Evolutionary conservation across 805 yeast species (phyloP), one percentile per base, ranked within the genome.

Genomic region (Candida multigemmis): DNA sequence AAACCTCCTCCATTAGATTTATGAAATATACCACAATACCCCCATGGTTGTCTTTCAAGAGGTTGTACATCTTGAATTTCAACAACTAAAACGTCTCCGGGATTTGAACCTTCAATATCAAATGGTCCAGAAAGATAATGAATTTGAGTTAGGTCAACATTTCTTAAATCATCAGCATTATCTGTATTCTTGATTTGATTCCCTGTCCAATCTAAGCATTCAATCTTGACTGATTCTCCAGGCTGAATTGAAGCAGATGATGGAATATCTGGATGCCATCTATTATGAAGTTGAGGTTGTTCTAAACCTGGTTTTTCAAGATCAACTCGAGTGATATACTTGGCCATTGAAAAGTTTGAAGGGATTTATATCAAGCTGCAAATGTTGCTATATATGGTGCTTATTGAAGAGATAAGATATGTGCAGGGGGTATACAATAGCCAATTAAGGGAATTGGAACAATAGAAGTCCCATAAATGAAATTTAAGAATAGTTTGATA

Each of bases 231-330:
- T 4, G 64, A 47, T 33, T 60, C 64, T n/a, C 61, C 60, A 13
- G 51, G 70, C 27, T 49, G 38, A 22, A 67, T 56, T 7, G 52
- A 50, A 21, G 43, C 57, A 18, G 57, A 43, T 29, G 47, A 42
- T 23, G 74, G 74, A 18, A 67, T 48, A 27, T 66, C 71, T 7
- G 73, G 73, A 38, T 67, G 73, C 73, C 74, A 67, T 40, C 74
- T 49, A 42, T 67, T 67, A 47, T 67, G 74, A 23, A 65, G 40
- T 13, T 65, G 65, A 15, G 56, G 55, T 41, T 68, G 73, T 25
- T 53, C 61, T 39, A 55, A 53, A 10, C 69, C 71, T 1, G 71
- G 68, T 30, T 43, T 60, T 24, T 46, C 44, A 15, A 68, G 48
- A 36, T 61, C 68, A 23, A 64, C 61, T 31, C 52, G 49, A 23